phyloP scores from a whole-genome alignment of 1,139 yeast genomes.

The Yamadazyma diddensiae region DNA sequence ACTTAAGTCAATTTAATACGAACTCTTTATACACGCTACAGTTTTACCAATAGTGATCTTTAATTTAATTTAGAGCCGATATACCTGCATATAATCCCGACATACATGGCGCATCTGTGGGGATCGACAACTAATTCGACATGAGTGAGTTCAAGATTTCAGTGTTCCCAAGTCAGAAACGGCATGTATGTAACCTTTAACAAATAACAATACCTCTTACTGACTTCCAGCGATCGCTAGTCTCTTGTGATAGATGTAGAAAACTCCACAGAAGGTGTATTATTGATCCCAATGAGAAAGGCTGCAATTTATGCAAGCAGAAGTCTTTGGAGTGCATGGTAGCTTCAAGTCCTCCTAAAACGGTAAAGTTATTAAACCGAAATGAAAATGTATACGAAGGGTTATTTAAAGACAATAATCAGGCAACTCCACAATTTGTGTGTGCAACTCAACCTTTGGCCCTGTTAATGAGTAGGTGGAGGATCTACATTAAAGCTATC shows the following conservation, averaged over 20 bases:
- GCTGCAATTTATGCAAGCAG: constrained; percentile 1
- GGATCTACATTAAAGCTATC: no score
- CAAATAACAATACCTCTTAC: neutral
- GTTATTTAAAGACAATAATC: constrained; percentile 2
- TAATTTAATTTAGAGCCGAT: no score
- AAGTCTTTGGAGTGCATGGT: neutral
- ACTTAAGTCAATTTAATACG: no score
- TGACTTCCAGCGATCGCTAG: constrained; percentile 1
- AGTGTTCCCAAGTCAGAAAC: constrained; percentile 2
- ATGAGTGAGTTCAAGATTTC: constrained; percentile 3
- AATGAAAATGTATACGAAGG: constrained; percentile 5
- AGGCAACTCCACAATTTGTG: constrained; percentile 21
- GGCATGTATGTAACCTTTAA: neutral
- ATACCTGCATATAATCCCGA: no score
- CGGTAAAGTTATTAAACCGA: constrained; percentile 6
- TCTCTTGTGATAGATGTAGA: constrained; percentile 4
- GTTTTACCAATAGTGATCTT: no score
- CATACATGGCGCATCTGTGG: no score
- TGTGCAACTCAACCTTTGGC: constrained; percentile 29
- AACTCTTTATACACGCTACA: no score
- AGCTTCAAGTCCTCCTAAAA: constrained; percentile 10
- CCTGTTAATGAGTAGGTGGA: constrained; percentile 23
- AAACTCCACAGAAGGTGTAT: constrained; percentile 3
- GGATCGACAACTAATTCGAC: no score
- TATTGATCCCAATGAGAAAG: neutral